Conservation (phyloP, 2,329 filamentous ascomycete species). For the Apiospora marii region DNA sequence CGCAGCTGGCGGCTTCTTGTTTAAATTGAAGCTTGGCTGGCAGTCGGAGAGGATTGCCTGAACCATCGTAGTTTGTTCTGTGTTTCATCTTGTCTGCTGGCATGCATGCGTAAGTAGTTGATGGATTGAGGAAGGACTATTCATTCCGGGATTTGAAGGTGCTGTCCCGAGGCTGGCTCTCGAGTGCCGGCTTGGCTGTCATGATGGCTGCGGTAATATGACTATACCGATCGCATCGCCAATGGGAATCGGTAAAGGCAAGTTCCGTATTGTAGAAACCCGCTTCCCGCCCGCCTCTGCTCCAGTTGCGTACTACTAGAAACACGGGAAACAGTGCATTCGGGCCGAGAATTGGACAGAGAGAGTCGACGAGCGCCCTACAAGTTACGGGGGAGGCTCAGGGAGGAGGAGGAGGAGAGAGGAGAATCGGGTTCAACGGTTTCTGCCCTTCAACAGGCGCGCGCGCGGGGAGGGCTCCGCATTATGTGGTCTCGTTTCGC, state of each 20-base stretch:
- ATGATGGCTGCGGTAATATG: background rate
- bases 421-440: background rate
- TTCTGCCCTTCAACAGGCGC: background rate
- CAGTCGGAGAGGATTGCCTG: background rate
- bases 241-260: constrained; percentile 16
- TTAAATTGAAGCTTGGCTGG: background rate
- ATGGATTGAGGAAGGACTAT: no score
- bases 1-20: background rate
- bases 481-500: constrained; percentile 6
- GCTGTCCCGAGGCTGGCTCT: background rate
- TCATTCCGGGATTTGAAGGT: no score
- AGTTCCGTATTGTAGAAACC: background rate
- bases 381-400: constrained; percentile 1
- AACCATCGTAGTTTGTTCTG: constrained; percentile 3
- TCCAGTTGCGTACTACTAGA: background rate
- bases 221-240: background rate
- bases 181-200: background rate
- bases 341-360: constrained; percentile 7
- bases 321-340: constrained; percentile 12
- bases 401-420: background rate
- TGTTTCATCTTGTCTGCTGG: background rate
- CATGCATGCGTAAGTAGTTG: background rate
- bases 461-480: constrained; percentile 12
- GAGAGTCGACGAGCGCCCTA: constrained; percentile 9
- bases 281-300: constrained; percentile 5